A percentile compares a stretch with the other conserved stretches of the same genome.
These are phyloP conservation scores for Theileria parva DNA, from an alignment of 169 alveolate species.

Conservation along the genomic window DNA sequence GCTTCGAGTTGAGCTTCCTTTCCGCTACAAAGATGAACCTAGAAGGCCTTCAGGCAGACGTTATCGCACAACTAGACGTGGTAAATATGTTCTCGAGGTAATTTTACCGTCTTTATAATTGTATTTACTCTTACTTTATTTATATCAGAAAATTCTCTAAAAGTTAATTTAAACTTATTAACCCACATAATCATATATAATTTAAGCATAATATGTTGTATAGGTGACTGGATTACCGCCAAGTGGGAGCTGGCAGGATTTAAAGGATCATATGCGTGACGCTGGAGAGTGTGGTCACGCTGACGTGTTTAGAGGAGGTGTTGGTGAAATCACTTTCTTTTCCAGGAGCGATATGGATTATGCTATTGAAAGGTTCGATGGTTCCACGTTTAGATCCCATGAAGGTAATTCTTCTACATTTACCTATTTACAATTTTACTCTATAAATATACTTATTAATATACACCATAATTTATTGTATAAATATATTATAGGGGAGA, in stretches of 20 bases:
- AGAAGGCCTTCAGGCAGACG: conserved; percentile 53
- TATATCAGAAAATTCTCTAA: too few relatives aligned
- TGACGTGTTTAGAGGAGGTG: conserved; percentile 84
- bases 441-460: not conserved
- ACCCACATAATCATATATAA: not conserved
- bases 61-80: conserved; percentile 55
- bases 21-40: conserved; percentile 68
- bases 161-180: not conserved
- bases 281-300: conserved; percentile 89
- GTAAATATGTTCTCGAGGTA: conserved; percentile 58
- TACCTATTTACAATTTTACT: too few relatives aligned
- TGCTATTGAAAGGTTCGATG: conserved; percentile 82
- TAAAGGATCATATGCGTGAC: conserved; percentile 86
- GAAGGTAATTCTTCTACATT: too few relatives aligned
- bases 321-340: conserved; percentile 85
- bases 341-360: conserved; percentile 82
- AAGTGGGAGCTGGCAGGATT: conserved; percentile 85
- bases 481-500: conserved; percentile 67
- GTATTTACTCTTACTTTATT: not conserved
- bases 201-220: not conserved
- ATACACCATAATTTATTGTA: not conserved
- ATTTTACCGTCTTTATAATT: conserved; percentile 8
- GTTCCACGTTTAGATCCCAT: conserved; percentile 83
- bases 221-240: conserved; percentile 81
- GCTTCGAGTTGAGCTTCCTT: conserved; percentile 82